phyloP scores from a whole-genome alignment of 352 stramenopile species.

The Phytopythium helicoides region DNA sequence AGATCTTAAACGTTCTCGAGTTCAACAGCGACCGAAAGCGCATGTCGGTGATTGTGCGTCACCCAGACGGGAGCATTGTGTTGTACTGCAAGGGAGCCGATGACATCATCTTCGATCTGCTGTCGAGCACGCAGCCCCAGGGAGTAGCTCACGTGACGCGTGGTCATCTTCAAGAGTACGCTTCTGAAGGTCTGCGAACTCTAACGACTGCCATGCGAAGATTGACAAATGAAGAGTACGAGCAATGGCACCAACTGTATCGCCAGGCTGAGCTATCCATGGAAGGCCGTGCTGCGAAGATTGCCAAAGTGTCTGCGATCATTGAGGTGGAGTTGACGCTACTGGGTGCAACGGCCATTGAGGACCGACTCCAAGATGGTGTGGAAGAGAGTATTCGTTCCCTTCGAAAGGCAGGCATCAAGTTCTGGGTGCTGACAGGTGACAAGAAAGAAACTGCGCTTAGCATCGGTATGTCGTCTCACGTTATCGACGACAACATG shows the following conservation, averaged over 20 bases:
- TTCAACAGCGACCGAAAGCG: conserved; percentile 98
- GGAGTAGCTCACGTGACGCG: conserved; percentile 77
- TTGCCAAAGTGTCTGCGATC: conserved; percentile 68
- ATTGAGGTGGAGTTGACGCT: conserved; percentile 88
- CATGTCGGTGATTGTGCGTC: conserved; percentile 96
- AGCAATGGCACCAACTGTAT: conserved; percentile 69
- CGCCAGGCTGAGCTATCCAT: conserved; percentile 76
- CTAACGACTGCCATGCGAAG: conserved; percentile 70
- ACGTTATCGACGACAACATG: conserved; percentile 90
- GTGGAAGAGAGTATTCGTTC: conserved; percentile 92
- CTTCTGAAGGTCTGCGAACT: conserved; percentile 71
- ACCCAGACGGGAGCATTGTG: conserved; percentile 63
- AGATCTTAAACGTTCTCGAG: conserved; percentile 96
- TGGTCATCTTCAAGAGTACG: conserved; percentile 82
- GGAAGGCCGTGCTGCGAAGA: conserved; percentile 65
- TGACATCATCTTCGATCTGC: conserved; percentile 74
- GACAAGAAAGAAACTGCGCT: conserved; percentile 89
- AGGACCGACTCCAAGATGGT: conserved; percentile 92
- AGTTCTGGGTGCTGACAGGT: conserved; percentile 95
- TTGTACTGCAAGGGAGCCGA: conserved; percentile 87
- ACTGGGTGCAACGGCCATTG: conserved; percentile 90
- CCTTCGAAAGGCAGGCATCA: conserved; percentile 93
- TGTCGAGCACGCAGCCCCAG: conserved; percentile 65
- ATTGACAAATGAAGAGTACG: conserved; percentile 70
- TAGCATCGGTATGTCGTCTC: conserved; percentile 87